Conservation (phyloP, 2,329 filamentous ascomycete species). For the Paramyrothecium sp. region DNA sequence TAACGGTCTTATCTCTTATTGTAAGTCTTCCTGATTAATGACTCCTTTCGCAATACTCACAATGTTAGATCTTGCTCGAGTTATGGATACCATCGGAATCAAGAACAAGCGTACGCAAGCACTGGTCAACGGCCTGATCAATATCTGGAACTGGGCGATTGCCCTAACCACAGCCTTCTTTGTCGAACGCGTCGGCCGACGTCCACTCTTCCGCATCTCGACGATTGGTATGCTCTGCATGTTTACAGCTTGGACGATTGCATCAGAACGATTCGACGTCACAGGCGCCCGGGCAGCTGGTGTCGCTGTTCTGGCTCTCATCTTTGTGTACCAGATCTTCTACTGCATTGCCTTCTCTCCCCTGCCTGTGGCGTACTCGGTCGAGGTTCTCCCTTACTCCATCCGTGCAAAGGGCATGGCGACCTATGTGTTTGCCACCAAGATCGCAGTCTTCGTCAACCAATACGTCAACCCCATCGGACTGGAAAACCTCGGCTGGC, state of each 20-base stretch:
- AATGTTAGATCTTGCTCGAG: conserved; percentile 7
- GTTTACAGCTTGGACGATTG: conserved; percentile 32
- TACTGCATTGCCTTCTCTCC: conserved; percentile 57
- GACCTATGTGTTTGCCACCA: conserved; percentile 22
- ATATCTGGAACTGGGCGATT: conserved; percentile 24
- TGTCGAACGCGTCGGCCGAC: conserved; percentile 24
- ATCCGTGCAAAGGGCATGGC: conserved; percentile 50
- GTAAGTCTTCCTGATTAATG: conserved; percentile 12
- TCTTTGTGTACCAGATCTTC: conserved; percentile 37
- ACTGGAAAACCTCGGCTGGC: conserved; percentile 47
- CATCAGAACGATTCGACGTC: conserved; percentile 28
- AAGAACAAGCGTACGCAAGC: conserved; percentile 22
- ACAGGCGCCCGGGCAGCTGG: conserved; percentile 25
- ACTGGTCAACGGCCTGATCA: conserved; percentile 24
- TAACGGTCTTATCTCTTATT: conserved; percentile 29
- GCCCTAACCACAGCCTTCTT: conserved; percentile 22
- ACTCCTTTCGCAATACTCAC: not conserved
- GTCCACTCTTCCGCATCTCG: conserved; percentile 28
- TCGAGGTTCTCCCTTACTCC: conserved; percentile 53
- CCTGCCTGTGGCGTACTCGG: conserved; percentile 46
- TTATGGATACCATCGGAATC: conserved; percentile 17
- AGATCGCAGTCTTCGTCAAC: conserved; percentile 26
- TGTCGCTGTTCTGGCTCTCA: conserved; percentile 29
- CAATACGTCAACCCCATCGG: conserved; percentile 50
- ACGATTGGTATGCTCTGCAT: conserved; percentile 24